A percentile compares a stretch with the other conserved stretches of the same genome.
phyloP scores from a whole-genome alignment of 306 rosid genomes.

The Glycine tomentella region DNA sequence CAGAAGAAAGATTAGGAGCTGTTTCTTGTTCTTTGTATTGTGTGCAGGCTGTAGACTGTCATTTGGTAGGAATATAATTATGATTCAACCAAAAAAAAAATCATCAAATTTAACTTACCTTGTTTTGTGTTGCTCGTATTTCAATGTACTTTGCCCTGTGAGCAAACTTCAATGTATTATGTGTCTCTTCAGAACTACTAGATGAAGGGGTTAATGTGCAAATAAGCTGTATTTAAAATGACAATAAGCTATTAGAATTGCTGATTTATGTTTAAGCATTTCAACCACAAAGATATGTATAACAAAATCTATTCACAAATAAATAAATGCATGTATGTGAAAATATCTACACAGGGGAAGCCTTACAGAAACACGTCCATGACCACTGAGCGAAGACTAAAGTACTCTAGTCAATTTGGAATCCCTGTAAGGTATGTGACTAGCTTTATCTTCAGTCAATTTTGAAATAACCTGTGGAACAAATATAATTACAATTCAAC shows the following conservation, averaged over 20 bases:
- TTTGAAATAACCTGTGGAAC: conserved; percentile 86
- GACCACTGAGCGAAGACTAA: conserved; percentile 96
- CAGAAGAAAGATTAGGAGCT: conserved; percentile 1
- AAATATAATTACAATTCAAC: conserved; percentile 45
- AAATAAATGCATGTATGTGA: conserved; percentile 31
- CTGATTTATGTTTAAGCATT: conserved; percentile 30
- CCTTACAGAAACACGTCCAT: conserved; percentile 97
- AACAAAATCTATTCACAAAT: conserved; percentile 10
- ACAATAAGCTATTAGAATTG: conserved; percentile 40
- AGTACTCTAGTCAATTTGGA: conserved; percentile 96
- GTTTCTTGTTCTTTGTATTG: conserved; percentile 1
- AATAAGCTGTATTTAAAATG: conserved; percentile 75
- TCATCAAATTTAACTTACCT: conserved; percentile 54
- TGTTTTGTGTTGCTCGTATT: conserved; percentile 96
- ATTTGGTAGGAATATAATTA: conserved; percentile 33
- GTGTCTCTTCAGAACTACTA: conserved; percentile 95
- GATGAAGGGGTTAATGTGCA: conserved; percentile 99
- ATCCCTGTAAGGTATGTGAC: conserved; percentile 96
- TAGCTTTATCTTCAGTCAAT: conserved; percentile 84
- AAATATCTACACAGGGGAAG: conserved; percentile 46
- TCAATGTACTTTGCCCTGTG: conserved; percentile 98
- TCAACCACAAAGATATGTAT: conserved; percentile 35
- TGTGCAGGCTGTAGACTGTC: conserved; percentile 20
- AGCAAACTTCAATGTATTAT: conserved; percentile 95
- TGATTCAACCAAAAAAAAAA: neutral